phyloP scores from a whole-genome alignment of 129 eudicot genomes.

The Ambrosia artemisiifolia region DNA sequence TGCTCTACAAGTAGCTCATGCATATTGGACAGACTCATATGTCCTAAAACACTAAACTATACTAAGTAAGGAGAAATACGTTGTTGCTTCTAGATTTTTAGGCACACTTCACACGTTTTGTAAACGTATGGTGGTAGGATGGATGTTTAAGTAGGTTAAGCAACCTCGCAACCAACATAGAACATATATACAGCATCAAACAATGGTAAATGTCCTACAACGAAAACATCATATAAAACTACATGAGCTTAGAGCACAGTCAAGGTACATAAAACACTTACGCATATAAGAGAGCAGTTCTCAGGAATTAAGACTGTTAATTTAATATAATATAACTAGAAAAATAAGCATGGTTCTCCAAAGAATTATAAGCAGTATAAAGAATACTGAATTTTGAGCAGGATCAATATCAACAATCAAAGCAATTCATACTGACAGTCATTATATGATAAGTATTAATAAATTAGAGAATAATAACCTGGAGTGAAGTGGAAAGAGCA shows the following conservation, averaged over 20 bases:
- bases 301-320: not conserved
- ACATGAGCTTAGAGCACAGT: not conserved
- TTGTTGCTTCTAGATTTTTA: not conserved
- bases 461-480: slow-evolving; percentile 42
- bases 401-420: not conserved
- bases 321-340: not conserved
- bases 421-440: not conserved
- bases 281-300: not conserved
- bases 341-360: not conserved
- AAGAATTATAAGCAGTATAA: not conserved
- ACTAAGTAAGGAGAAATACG: too few species aligned
- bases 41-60: too few species aligned
- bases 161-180: not conserved
- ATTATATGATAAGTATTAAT: not conserved
- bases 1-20: not conserved
- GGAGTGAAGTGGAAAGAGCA: slow-evolving; percentile 89
- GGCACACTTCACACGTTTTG: not conserved
- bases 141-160: not conserved
- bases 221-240: not conserved
- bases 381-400: not conserved
- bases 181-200: not conserved
- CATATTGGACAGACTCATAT: not conserved
- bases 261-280: not conserved
- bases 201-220: not conserved
- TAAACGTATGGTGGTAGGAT: not conserved